Evolutionary conservation across 345 rosid genomes (phyloP).

Genomic region (Punica granatum): DNA sequence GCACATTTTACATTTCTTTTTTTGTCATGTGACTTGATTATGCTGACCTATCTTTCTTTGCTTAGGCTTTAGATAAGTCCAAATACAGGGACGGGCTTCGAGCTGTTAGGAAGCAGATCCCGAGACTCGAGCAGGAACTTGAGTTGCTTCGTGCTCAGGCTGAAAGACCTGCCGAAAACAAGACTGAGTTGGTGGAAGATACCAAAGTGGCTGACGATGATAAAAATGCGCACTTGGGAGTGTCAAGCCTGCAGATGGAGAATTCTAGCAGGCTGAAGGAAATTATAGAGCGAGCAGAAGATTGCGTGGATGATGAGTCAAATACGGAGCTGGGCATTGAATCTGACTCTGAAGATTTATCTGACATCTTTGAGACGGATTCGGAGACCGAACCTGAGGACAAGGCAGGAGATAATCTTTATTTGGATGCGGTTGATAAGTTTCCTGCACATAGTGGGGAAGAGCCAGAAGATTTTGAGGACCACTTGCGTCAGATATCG

Average conservation of each 20-base stretch:
- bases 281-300: slow-evolving; percentile 34
- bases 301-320: slow-evolving; percentile 35
- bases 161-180: slow-evolving; percentile 23
- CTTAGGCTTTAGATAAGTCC: slow-evolving; percentile 80
- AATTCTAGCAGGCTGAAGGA: slow-evolving; percentile 42
- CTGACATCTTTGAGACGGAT: slow-evolving; percentile 83
- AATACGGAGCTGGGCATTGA: slow-evolving; percentile 26
- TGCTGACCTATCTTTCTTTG: neutral
- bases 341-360: slow-evolving; percentile 70
- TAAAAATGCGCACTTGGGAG: slow-evolving; percentile 9
- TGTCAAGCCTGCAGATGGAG: slow-evolving; percentile 17
- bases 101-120: slow-evolving; percentile 67
- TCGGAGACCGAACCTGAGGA: slow-evolving; percentile 48
- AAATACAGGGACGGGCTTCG: slow-evolving; percentile 76
- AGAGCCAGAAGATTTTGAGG: slow-evolving; percentile 48
- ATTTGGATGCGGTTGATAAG: slow-evolving; percentile 64
- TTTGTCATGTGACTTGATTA: neutral
- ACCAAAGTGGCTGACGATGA: slow-evolving; percentile 11
- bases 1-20: neutral
- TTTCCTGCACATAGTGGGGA: slow-evolving; percentile 37
- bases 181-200: slow-evolving; percentile 15
- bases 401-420: slow-evolving; percentile 40
- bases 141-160: slow-evolving; percentile 57
- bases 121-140: slow-evolving; percentile 83
- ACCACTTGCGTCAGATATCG: slow-evolving; percentile 36